Evolutionary conservation across 1,284 basidiomycete genomes (phyloP).

Genomic region (Naganishia albida): DNA sequence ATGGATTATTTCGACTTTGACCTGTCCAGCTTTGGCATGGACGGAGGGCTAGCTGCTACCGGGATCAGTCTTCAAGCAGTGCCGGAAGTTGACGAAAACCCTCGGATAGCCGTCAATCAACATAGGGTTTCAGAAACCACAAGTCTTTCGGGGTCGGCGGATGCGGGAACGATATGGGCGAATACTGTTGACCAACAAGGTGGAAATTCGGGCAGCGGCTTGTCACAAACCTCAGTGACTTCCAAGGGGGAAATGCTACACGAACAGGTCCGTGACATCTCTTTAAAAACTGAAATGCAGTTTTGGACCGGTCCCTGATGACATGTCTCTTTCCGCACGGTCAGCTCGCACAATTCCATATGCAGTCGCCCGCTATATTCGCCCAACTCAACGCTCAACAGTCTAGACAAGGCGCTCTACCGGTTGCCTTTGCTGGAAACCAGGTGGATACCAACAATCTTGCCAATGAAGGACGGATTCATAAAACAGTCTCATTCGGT

Average conservation of each 20-base stretch:
- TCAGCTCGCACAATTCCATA: conserved; percentile 53
- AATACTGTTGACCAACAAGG: conserved; percentile 5
- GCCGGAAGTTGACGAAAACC: neutral
- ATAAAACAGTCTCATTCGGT: conserved; percentile 8
- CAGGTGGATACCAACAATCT: conserved; percentile 7
- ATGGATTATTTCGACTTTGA: conserved; percentile 32
- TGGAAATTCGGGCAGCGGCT: neutral
- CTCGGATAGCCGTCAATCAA: neutral
- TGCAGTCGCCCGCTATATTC: conserved; percentile 52
- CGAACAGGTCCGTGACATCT: conserved; percentile 19
- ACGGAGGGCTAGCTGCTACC: conserved; percentile 5
- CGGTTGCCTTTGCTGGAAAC: neutral
- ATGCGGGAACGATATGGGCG: conserved; percentile 4
- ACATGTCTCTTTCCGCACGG: neutral
- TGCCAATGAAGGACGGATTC: neutral
- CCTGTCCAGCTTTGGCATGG: conserved; percentile 23
- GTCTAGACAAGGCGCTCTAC: conserved; percentile 11
- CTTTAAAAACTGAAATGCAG: neutral
- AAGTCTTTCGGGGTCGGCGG: neutral
- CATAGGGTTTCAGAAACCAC: neutral
- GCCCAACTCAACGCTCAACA: conserved; percentile 37
- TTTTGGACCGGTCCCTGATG: neutral
- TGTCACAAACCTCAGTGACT: neutral
- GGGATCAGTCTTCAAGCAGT: conserved; percentile 8
- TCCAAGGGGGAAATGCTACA: conserved; percentile 13